Base-by-base conservation (phyloP, 2,329 filamentous ascomycete species). In the Colletotrichum gigasporum region DNA sequence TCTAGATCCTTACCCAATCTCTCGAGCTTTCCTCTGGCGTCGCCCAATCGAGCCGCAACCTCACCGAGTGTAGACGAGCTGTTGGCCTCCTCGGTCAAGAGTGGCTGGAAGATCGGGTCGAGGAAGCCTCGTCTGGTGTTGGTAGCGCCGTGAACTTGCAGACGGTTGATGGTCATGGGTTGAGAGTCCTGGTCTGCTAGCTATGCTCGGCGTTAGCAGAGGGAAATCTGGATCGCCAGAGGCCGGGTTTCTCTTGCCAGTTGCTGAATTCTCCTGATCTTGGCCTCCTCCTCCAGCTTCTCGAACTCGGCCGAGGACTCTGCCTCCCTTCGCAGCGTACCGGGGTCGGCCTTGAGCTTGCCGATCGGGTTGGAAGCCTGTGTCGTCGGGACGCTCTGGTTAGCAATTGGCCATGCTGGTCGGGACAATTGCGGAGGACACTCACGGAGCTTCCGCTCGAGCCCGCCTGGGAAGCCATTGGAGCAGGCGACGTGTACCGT, bases 121-220 rank as follows among this genome's bases (percentile, higher is more conserved):
- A 99, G 88, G 77, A 99, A 97, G 67, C 86, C 84, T 71, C 87
- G 87, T 68, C 96, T 88, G n/a, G 95, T 97, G 74, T 96, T 90
- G 65, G 86, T 85, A 44, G 93, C 93, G 74, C 94, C 92, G 66
- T 96, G 87, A 65, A 99, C 84, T 71, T 91, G 89, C 74, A 99
- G 87, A 44, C 93, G 92, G 71, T 92, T 92, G 75, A 99, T 90
- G 12, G 93, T 93, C 71, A 96, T 92, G 39, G 96, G 95, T 87
- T 69, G 68, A 50, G 59, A 70, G 58, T 54, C 69, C 45, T 65
- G 63, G 24, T 65, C 53, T 30, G 57, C 57, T 34, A 66, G 45
- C 55, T 66, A 18, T 42, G n/a, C 10, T 39, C 47, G 18, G 58
- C 41, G 28, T 69, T 67, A 52, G 65, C 44, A 24, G 10, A n/a